Evolutionary conservation across 805 yeast species (phyloP), one percentile per base, ranked within the genome.

Genomic region (Nakazawaea holstii): DNA sequence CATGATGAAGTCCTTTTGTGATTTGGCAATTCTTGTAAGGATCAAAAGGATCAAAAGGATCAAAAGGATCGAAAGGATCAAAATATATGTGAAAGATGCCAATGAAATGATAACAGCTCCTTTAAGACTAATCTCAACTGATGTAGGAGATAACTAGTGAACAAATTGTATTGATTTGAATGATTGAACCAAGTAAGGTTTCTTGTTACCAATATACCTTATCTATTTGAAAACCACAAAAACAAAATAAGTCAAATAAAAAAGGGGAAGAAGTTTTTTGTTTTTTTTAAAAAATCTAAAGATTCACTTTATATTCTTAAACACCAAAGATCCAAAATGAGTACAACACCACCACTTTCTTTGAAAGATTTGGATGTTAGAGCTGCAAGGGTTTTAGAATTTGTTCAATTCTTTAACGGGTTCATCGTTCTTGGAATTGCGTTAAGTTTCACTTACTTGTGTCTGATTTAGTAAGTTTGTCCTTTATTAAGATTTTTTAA

Each of bases 391-490:
- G 41, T 47, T 6, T 41, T 47, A 36, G 31, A 27, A 8, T 37
- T 39, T 31, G 49, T 42, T 10, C 29, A 36, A 17, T 15, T 38
- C 11, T 39, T 42, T 26, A 42, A 47, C 27, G 24, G 35, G 8
- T 5, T 42, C 6, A 42, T 47, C 10, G n/a, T 28, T 8, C 8
- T 36, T 14, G 46, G 46, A 8, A 31, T 42, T 8, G 13, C 11
- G 6, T 13, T 47, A 28, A 42, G 43, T 27, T 37, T 33, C n/a
- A 8, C 33, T n/a, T 38, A 17, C 24, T 27, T 47, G 35, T 15
- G 14, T 13, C 17, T 47, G 29, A 41, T 47, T 4, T 47, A 37
- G 49, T 47, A 30, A 41, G 49, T 37, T 27, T 30, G 8, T 11
- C 29, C 17, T 20, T 20, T 20, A 20, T n/a, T n/a, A 20, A 20